Conservation (phyloP, 2,329 filamentous ascomycete species). For the Daldinia sp. region DNA sequence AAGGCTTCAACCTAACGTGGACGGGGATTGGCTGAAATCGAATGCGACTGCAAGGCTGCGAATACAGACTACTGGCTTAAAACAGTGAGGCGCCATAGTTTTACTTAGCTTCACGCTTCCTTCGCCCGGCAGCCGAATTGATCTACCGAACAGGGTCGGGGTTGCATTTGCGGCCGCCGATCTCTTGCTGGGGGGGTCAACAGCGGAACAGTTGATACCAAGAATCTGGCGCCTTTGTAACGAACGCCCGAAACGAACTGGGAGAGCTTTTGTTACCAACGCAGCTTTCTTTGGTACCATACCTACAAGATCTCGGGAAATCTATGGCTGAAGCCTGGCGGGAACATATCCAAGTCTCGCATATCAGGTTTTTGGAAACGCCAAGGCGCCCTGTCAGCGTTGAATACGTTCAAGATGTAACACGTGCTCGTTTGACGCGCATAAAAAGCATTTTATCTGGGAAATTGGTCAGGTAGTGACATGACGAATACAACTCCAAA, state of each 20-base stretch:
- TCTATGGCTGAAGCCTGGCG: constrained; percentile 16
- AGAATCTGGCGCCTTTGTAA: constrained; percentile 4
- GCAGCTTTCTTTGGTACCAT: constrained; percentile 1
- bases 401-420: constrained; percentile 30
- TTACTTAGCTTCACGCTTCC: constrained; percentile 12
- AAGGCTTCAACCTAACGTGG: neutral
- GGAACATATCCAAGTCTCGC: constrained; percentile 14
- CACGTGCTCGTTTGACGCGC: constrained; percentile 39
- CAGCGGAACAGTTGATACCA: neutral
- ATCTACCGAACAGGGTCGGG: constrained; percentile 34
- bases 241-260: constrained; percentile 10
- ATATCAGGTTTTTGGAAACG: constrained; percentile 25
- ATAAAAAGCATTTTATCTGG: constrained; percentile 30
- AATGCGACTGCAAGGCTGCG: constrained; percentile 19
- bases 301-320: constrained; percentile 25
- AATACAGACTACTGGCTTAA: constrained; percentile 4
- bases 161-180: constrained; percentile 32
- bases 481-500: constrained; percentile 15
- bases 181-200: constrained; percentile 21
- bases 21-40: neutral
- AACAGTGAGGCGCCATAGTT: constrained; percentile 29
- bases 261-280: neutral
- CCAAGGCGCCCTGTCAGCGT: constrained; percentile 31
- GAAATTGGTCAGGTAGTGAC: constrained; percentile 24
- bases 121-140: constrained; percentile 33